Evolutionary conservation across 441 rosid species (phyloP).

Genomic region (Omphalea diandra): DNA sequence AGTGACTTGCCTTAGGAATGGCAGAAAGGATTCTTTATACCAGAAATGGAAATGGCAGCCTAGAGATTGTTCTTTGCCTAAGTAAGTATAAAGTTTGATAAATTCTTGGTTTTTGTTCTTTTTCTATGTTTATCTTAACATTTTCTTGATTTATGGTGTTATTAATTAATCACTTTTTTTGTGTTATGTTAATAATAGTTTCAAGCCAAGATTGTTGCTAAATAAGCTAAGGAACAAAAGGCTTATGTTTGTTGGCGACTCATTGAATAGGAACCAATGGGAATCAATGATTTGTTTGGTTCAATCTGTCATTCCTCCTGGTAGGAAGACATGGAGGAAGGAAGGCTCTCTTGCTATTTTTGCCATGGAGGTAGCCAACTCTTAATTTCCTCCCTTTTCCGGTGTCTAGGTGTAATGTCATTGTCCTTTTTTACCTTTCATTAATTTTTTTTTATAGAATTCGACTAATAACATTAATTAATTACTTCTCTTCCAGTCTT

Average conservation of each 20-base stretch:
- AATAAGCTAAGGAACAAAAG: conserved; percentile 87
- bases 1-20: conserved; percentile 83
- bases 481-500: too few relatives aligned
- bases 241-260: conserved; percentile 97
- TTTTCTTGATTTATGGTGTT: background rate
- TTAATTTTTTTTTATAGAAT: background rate
- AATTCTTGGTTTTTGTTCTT: background rate
- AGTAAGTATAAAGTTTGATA: conserved; percentile 29
- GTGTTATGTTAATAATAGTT: conserved; percentile 41
- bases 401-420: conserved; percentile 1
- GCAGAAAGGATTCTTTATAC: conserved; percentile 70
- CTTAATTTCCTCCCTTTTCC: background rate
- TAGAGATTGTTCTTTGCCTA: conserved; percentile 70
- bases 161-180: background rate
- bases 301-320: conserved; percentile 69
- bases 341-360: conserved; percentile 64
- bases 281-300: conserved; percentile 93
- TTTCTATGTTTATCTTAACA: background rate
- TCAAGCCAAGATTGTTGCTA: conserved; percentile 63
- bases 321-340: conserved; percentile 72
- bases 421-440: background rate
- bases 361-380: conserved; percentile 52
- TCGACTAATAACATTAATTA: too few relatives aligned
- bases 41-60: conserved; percentile 98
- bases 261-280: conserved; percentile 90